phyloP scores from a whole-genome alignment of 1,284 basidiomycete genomes.

The Heterobasidion annosum region DNA sequence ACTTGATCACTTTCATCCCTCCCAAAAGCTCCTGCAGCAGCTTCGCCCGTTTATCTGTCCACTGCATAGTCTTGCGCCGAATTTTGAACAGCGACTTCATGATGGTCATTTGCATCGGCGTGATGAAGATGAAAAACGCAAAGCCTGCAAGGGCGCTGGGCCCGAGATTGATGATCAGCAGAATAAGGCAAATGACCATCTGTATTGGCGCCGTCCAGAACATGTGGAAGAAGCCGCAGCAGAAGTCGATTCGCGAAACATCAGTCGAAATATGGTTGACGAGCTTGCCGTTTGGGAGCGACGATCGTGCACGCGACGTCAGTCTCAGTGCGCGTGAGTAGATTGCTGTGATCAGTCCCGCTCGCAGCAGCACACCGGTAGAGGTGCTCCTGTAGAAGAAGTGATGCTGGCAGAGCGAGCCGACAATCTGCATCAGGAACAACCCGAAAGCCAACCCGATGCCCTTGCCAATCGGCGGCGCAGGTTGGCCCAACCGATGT shows the following conservation, averaged over 20 bases:
- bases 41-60: slow-evolving; percentile 86
- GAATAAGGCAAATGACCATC: slow-evolving; percentile 59
- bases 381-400: slow-evolving; percentile 72
- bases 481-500: slow-evolving; percentile 32
- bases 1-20: slow-evolving; percentile 87
- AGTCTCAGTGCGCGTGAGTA: slow-evolving; percentile 76
- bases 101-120: slow-evolving; percentile 56
- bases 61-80: slow-evolving; percentile 75
- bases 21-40: slow-evolving; percentile 77
- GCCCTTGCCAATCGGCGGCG: slow-evolving; percentile 60
- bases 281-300: slow-evolving; percentile 78
- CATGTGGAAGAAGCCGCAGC: slow-evolving; percentile 77
- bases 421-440: slow-evolving; percentile 59
- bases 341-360: slow-evolving; percentile 84
- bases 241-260: slow-evolving; percentile 86
- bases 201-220: slow-evolving; percentile 72
- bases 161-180: slow-evolving; percentile 67
- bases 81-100: slow-evolving; percentile 73
- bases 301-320: slow-evolving; percentile 75
- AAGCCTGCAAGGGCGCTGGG: slow-evolving; percentile 80
- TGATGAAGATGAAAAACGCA: slow-evolving; percentile 65
- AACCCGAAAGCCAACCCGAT: slow-evolving; percentile 71
- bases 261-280: slow-evolving; percentile 95
- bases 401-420: slow-evolving; percentile 69
- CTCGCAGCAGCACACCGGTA: slow-evolving; percentile 75